Evolutionary conservation across 2,329 filamentous ascomycete genomes (phyloP), one percentile per base, ranked within the genome.

Genomic region (Aspergillus hiratsukae): DNA sequence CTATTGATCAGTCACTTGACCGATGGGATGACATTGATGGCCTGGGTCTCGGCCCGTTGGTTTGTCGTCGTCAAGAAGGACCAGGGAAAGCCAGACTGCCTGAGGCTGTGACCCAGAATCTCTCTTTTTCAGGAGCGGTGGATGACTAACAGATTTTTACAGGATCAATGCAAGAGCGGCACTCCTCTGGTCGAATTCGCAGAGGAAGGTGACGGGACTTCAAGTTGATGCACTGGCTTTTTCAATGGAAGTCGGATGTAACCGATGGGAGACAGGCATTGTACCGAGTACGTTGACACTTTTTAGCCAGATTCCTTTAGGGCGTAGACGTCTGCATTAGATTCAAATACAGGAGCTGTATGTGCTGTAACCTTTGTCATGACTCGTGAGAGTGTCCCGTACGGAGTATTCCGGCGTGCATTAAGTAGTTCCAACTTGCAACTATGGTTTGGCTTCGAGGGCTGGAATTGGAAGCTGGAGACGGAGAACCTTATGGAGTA

Each of bases 101-200:
- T 23, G 23, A 23, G 23, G 23, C 40, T 50, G 29, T 37, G 41
- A 23, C 21, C 51, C n/a, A n/a, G n/a, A n/a, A 23, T 43, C 46
- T 52, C 4, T 19, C 31, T 4, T 23, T n/a, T 40, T 43, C 9
- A 48, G 46, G 41, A 11, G 23, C 27, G 25, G 19, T n/a, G 4
- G 17, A 45, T 60, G 28, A 57, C 69, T 74, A 66, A 71, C 58
- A 31, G 51, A 29, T 64, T 59, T 46, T 28, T 49, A 50, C 63
- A 89, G 85, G 88, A 91, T 65, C 88, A 90, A 65, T 91, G 88
- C 73, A 90, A 90, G 71, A 87, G 87, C 4, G 88, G 88, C 6
- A 90, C 87, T 3, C 82, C 89, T 6, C 75, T 91, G 49, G 88
- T 91, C 4, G 78, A 89, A 48, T 91, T 91, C 66, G 87, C 89